Conservation (phyloP, 31 red algal species). For the Bonnemaisonia californica region DNA sequence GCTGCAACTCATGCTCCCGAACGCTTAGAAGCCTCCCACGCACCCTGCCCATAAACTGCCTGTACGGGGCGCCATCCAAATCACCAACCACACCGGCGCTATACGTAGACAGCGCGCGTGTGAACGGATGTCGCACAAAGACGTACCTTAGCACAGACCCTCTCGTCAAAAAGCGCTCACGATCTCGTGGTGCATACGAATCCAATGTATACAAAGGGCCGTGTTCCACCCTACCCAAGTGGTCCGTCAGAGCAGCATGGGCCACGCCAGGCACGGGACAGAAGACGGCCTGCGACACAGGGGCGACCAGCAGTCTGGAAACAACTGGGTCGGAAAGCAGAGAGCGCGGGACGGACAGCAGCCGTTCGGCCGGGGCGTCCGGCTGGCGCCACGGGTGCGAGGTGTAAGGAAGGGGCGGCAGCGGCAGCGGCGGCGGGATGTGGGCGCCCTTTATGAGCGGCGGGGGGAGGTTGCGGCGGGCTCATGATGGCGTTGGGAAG, state of each 20-base stretch:
- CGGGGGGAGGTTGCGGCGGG: too few relatives aligned
- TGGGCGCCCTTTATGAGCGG: too few relatives aligned
- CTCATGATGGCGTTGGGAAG: too few relatives aligned
- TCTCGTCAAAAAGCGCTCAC: slow-evolving; percentile 6
- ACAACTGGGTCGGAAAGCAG: slow-evolving; percentile 2
- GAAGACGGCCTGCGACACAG: not conserved
- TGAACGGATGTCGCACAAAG: slow-evolving; percentile 35
- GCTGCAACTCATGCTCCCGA: slow-evolving; percentile 18
- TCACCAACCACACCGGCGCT: not conserved
- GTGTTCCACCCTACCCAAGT: not conserved
- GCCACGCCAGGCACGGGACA: slow-evolving; percentile 14
- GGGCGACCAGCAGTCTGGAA: slow-evolving; percentile 6
- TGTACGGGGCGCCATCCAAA: not conserved
- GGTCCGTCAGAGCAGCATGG: not conserved
- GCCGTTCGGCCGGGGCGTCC: not conserved
- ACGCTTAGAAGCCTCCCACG: not conserved
- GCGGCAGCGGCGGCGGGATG: too few relatives aligned
- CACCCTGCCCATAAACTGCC: slow-evolving; percentile 3
- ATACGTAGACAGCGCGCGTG: not conserved
- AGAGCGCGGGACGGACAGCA: not conserved
- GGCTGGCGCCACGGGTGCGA: not conserved
- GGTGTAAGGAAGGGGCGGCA: not conserved
- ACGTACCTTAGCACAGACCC: not conserved
- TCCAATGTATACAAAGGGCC: not conserved
- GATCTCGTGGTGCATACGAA: slow-evolving; percentile 13